Evolutionary conservation across 495 filamentous ascomycete genomes (phyloP), one percentile per base, ranked within the genome.

Genomic region (Penicillium herquei): DNA sequence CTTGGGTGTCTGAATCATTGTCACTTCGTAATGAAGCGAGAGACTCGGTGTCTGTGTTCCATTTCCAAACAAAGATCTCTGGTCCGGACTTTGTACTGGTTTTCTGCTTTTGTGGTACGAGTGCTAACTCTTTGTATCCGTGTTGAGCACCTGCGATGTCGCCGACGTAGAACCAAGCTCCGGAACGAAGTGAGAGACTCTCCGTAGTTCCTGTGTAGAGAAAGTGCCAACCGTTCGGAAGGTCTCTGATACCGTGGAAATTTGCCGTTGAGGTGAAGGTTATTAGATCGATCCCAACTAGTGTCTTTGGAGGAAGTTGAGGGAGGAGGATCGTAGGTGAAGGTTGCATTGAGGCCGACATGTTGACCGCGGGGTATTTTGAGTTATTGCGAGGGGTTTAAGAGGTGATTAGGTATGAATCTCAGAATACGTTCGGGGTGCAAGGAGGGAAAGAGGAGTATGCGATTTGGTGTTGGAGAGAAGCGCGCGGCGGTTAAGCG

Each of bases 141-240:
- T 57, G 41, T 21, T 59, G 58, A 40, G 56, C 49, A 8, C 44
- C 40, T 40, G 42, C 39, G 51, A 67, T 51, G 58, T 76, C 68
- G 7, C 69, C 68, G 39, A 88, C 71, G 51, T 78, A 70, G 67
- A 87, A 84, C 85, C 85, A 88, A 39, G 77, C 75, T 8, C 84
- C 85, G 56, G 82, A 77, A 11, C 85, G 76, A 12, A 86, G 65
- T 6, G 84, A 84, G 21, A 83, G 67, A 12, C 78, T 79, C 26
- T 78, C 69, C 42, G 78, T 83, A 21, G 81, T 77, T 18, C 81
- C 74, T 0, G 78, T 82, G 63, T 86, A 88, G 14, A 85, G 66
- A 58, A 87, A 86, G 56, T 88, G 85, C 72, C 76, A 82, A 41
- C 84, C 83, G 2, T 64, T 44, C 1, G 84, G 78, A 10, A 87